A percentile compares a stretch with the other conserved stretches of the same genome.
phyloP scores from a whole-genome alignment of 352 stramenopile genomes.

The Pythium aphanidermatum region DNA sequence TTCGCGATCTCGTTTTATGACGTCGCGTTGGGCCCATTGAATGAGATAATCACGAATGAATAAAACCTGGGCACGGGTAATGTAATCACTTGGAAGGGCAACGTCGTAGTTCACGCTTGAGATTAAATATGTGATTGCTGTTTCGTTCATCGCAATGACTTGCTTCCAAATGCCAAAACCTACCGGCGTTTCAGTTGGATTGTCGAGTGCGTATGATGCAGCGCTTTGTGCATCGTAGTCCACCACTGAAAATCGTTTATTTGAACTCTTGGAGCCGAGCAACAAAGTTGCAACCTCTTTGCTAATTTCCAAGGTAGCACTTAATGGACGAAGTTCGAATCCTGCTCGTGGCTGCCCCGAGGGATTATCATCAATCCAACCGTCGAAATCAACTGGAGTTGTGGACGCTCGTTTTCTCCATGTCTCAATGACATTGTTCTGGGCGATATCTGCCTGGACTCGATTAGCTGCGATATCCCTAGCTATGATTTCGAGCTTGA shows the following conservation, averaged over 20 bases:
- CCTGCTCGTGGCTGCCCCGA: conserved; percentile 36
- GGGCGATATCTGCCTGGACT: conserved; percentile 27
- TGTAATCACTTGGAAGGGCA: conserved; percentile 30
- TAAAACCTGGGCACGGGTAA: conserved; percentile 52
- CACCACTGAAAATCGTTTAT: conserved; percentile 61
- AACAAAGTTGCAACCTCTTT: conserved; percentile 47
- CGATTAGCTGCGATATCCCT: conserved; percentile 34
- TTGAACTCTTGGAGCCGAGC: conserved; percentile 41
- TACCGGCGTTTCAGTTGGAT: conserved; percentile 26
- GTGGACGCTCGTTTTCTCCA: conserved; percentile 28
- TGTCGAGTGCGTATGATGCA: conserved; percentile 20
- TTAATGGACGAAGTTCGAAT: conserved; percentile 52
- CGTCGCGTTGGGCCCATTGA: conserved; percentile 32
- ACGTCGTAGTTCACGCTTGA: conserved; percentile 64
- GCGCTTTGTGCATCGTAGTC: conserved; percentile 37
- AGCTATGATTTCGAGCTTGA: conserved; percentile 60
- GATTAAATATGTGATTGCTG: conserved; percentile 45
- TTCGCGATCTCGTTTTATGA: conserved; percentile 48
- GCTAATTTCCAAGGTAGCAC: conserved; percentile 36
- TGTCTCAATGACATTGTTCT: conserved; percentile 43
- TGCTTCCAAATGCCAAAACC: conserved; percentile 78
- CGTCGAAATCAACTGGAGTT: conserved; percentile 42
- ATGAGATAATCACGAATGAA: conserved; percentile 56
- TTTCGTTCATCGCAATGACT: conserved; percentile 57
- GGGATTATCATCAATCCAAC: conserved; percentile 56